Conservation (phyloP, 169 alveolate genomes). For the Cryptosporidium bovis region DNA sequence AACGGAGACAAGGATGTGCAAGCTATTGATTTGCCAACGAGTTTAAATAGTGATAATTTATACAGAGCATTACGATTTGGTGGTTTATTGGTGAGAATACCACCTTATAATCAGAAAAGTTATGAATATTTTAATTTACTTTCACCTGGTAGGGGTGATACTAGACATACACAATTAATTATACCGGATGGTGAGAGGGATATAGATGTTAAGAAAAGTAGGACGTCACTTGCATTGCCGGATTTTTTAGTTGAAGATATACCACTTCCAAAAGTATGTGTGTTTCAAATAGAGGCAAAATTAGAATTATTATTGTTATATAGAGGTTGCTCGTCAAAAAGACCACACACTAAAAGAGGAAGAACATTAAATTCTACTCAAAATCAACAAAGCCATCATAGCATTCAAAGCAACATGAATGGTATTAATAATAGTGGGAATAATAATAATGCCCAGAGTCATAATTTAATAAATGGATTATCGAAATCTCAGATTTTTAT, state of each 20-base stretch:
- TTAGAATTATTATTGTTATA: constrained; percentile 61
- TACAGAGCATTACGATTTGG: constrained; percentile 72
- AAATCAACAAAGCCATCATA: background rate
- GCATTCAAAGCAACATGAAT: background rate
- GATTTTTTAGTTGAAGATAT: constrained; percentile 70
- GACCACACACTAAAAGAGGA: constrained; percentile 74
- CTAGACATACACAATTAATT: constrained; percentile 72
- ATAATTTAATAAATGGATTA: constrained; percentile 4
- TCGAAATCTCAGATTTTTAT: constrained; percentile 26
- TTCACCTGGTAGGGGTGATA: constrained; percentile 76
- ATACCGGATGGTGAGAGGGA: constrained; percentile 75
- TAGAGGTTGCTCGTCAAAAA: constrained; percentile 74
- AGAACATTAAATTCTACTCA: constrained; percentile 9
- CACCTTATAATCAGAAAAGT: constrained; percentile 73
- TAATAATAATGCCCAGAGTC: background rate
- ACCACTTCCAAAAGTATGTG: constrained; percentile 72
- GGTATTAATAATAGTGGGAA: constrained; percentile 1
- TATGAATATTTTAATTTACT: constrained; percentile 65
- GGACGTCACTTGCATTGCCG: constrained; percentile 71
- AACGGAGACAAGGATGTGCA: constrained; percentile 73
- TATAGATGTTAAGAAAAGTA: constrained; percentile 73
- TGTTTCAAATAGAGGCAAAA: constrained; percentile 69
- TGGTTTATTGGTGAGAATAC: constrained; percentile 63
- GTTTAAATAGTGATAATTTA: constrained; percentile 72
- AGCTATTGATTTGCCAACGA: constrained; percentile 69